Conservation (phyloP, 805 yeast genomes). For the Starmera quercuum region DNA sequence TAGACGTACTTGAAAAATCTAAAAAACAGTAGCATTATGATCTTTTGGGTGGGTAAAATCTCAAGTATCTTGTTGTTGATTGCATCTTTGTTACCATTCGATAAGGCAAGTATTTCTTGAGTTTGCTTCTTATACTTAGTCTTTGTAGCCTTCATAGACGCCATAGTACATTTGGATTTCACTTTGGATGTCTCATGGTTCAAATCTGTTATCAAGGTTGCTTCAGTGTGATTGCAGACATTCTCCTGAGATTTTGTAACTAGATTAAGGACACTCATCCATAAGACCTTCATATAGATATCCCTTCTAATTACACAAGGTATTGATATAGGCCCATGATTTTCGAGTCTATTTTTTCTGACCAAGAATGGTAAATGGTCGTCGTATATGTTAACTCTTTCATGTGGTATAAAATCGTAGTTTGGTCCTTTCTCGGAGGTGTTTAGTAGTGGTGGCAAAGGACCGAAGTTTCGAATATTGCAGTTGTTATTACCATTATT, state of each 20-base stretch:
- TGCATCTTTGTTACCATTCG: neutral
- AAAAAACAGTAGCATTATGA: slow-evolving; percentile 9
- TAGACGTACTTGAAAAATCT: slow-evolving; percentile 18
- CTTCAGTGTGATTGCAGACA: neutral
- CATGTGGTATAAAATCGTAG: slow-evolving; percentile 22
- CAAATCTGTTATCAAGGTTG: neutral
- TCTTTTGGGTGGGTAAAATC: slow-evolving; percentile 11
- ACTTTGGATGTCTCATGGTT: neutral
- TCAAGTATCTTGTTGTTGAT: slow-evolving; percentile 5
- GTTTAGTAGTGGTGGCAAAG: neutral
- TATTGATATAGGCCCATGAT: slow-evolving; percentile 49
- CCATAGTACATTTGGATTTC: neutral
- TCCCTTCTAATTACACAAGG: slow-evolving; percentile 41
- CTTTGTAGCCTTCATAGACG: neutral
- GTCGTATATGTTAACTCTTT: slow-evolving; percentile 31
- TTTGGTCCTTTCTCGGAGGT: neutral
- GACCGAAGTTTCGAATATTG: too few species aligned
- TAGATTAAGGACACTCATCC: slow-evolving; percentile 21
- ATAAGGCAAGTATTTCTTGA: neutral
- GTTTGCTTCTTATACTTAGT: neutral
- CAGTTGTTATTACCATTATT: too few species aligned
- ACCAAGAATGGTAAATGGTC: slow-evolving; percentile 36
- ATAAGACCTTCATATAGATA: slow-evolving; percentile 26
- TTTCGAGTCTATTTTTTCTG: slow-evolving; percentile 32
- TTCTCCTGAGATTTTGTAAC: slow-evolving; percentile 4